Conservation (phyloP, 805 yeast genomes). For the Metschnikowia hibisci region DNA sequence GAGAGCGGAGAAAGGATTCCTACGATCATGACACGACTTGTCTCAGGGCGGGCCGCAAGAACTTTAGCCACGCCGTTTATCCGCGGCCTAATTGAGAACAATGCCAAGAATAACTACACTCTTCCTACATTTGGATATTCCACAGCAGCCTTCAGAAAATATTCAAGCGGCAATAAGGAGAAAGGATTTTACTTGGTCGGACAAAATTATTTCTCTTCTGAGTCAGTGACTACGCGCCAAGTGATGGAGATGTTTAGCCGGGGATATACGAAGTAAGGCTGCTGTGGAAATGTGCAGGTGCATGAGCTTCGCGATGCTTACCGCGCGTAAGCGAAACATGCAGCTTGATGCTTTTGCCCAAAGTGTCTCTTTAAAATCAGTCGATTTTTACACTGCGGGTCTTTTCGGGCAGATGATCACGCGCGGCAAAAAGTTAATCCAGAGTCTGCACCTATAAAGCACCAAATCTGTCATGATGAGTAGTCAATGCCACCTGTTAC, state of each 20-base stretch:
- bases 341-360: no score
- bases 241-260: slow-evolving; percentile 24
- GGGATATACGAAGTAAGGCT: background rate
- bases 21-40: slow-evolving; percentile 31
- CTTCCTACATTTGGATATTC: slow-evolving; percentile 36
- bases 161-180: slow-evolving; percentile 16
- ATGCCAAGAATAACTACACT: slow-evolving; percentile 2
- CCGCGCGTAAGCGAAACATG: no score
- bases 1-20: slow-evolving; percentile 7
- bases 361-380: no score
- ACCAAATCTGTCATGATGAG: no score
- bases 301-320: no score
- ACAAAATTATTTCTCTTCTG: slow-evolving; percentile 26
- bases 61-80: slow-evolving; percentile 36
- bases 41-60: slow-evolving; percentile 40
- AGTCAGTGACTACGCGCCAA: slow-evolving; percentile 18
- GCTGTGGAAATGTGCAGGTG: no score
- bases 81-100: slow-evolving; percentile 14
- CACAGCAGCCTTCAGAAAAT: slow-evolving; percentile 30
- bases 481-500: background rate
- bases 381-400: no score
- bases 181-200: slow-evolving; percentile 36
- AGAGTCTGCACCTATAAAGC: no score
- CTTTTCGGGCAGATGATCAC: no score
- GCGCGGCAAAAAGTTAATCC: no score